These are phyloP conservation scores for Boletus sp. DNA, from an alignment of 768 basidiomycete genomes.

Conservation along the genomic window DNA sequence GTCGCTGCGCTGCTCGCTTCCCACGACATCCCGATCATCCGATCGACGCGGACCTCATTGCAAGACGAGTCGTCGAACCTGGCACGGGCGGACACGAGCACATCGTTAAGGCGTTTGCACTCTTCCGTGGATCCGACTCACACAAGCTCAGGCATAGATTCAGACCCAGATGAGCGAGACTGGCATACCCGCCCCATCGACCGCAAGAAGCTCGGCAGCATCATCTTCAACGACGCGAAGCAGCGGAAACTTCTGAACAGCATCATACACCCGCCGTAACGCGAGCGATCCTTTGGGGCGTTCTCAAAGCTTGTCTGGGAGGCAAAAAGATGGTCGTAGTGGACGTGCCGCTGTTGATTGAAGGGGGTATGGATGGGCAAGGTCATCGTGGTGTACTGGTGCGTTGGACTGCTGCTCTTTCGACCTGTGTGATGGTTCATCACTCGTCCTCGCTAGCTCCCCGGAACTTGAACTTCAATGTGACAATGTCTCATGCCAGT, in stretches of 20 bases:
- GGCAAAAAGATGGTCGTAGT: conserved; percentile 80
- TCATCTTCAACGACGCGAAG: conserved; percentile 77
- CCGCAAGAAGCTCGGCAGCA: conserved; percentile 75
- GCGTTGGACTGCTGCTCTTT: conserved; percentile 18
- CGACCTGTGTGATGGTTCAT: neutral
- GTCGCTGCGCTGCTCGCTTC: conserved; percentile 73
- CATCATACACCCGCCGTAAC: conserved; percentile 89
- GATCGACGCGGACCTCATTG: conserved; percentile 90
- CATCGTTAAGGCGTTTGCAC: conserved; percentile 68
- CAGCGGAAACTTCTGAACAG: conserved; percentile 73
- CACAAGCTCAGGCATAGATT: neutral
- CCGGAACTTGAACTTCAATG: conserved; percentile 79
- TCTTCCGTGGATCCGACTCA: neutral
- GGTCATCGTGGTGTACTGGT: conserved; percentile 94
- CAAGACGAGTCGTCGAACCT: conserved; percentile 82
- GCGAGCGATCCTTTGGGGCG: conserved; percentile 64
- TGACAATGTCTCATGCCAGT: conserved; percentile 84
- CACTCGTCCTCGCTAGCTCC: conserved; percentile 48
- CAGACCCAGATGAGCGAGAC: neutral
- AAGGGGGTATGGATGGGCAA: conserved; percentile 80
- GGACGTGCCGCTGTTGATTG: conserved; percentile 91
- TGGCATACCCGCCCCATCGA: conserved; percentile 67
- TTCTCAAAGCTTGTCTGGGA: conserved; percentile 68
- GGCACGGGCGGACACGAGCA: conserved; percentile 69
- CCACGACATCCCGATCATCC: conserved; percentile 73